Base-by-base conservation (phyloP, 1,284 basidiomycete genomes). In the Cerrena zonata region DNA sequence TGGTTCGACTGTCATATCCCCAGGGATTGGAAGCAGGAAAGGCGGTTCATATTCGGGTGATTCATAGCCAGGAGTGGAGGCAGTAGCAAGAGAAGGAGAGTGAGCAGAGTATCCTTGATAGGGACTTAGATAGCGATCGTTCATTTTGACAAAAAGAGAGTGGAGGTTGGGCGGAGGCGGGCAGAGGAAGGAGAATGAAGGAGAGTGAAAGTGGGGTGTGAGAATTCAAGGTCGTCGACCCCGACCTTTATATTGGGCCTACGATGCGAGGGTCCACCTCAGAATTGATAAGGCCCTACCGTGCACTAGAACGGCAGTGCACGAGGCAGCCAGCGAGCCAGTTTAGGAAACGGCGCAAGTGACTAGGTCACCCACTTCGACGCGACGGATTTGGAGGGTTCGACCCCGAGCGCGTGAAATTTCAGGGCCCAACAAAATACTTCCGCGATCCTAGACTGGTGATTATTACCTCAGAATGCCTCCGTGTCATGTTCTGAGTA, bases 341-440 rank as follows among this genome's bases (percentile, higher is more conserved):
- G 46, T 47, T 47, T 11, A 47, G 34, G 46, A 39, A 47, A 47
- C n/a, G 13, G 12, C 21, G 4, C 15, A 24, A 38, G 27, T 47
- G 46, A 47, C 46, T 47, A 47, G 46, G 46, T n/a, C n/a, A n/a
- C n/a, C 10, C 39, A 18, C 39, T 40, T 7, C 39, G 7, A 38
- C 36, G 30, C 46, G 34, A 27, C 44, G 44, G 19, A 46, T 46
- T 46, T 46, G 44, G 44, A 19, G 30, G 34, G n/a, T 27, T 12
- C 5, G 24, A n/a, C 44, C 44, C 12, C 15, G 30, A 7, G 30
- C 30, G 30, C 7, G 30, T 7, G 15, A 34, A 34, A 34, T 7
- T 7, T 34, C 30, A 34, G 15, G 30, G 30, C 30, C 15, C 44
- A 5, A 30, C 34, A 12, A 22, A n/a, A 27, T 46, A 23, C 44